Conservation (phyloP, 169 alveolate genomes). For the Eimeria necatrix region DNA sequence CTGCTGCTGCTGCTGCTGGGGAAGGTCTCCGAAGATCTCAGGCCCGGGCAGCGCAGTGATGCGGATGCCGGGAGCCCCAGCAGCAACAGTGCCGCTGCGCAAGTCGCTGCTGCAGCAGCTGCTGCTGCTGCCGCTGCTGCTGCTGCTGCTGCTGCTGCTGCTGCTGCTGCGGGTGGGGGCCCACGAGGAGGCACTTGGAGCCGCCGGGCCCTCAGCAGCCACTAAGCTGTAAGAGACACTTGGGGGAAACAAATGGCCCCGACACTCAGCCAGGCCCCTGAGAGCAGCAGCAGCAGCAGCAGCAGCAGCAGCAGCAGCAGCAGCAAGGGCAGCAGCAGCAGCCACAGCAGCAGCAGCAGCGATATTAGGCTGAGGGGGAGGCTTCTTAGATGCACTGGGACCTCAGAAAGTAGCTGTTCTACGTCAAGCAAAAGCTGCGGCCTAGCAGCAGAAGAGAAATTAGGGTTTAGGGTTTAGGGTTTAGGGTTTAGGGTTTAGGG, state of each 20-base stretch:
- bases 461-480: constrained; percentile 5
- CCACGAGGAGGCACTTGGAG: not conserved
- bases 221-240: not conserved
- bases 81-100: not conserved
- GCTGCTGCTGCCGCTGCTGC: not conserved
- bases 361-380: too few relatives aligned
- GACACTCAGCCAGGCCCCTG: constrained; percentile 50
- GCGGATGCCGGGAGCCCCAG: not conserved
- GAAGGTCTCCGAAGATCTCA: not conserved
- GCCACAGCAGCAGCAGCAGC: not conserved
- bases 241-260: constrained; percentile 63
- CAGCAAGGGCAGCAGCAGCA: constrained; percentile 74
- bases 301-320: constrained; percentile 76
- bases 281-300: constrained; percentile 46
- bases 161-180: not conserved
- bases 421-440: not conserved
- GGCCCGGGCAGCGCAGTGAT: constrained; percentile 14
- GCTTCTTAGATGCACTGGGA: too few relatives aligned
- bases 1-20: not conserved
- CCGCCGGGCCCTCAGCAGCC: not conserved
- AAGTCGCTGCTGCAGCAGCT: not conserved
- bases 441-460: not conserved
- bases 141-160: not conserved
- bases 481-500: constrained; percentile 12
- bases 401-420: not conserved